Evolutionary conservation across 1,284 basidiomycete genomes (phyloP).

Genomic region (Xerocomus nothofagi): DNA sequence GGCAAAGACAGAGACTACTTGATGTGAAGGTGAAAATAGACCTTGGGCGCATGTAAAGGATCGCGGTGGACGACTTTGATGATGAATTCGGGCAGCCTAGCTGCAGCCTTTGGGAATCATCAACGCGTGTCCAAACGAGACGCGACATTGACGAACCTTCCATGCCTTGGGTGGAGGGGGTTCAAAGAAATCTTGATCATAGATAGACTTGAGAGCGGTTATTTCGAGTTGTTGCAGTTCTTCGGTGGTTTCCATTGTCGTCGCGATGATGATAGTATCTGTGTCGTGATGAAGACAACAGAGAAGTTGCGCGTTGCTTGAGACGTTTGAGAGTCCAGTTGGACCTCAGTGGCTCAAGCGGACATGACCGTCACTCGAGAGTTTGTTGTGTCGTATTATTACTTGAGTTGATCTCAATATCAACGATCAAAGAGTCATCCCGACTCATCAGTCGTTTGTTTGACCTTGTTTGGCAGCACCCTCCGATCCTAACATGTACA

Average conservation of each 20-base stretch:
- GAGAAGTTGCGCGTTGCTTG: conserved; percentile 32
- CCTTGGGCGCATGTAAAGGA: conserved; percentile 49
- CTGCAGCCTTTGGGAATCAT: conserved; percentile 52
- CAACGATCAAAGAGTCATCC: background rate
- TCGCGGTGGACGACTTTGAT: conserved; percentile 68
- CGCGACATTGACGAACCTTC: conserved; percentile 54
- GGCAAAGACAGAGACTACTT: conserved; percentile 48
- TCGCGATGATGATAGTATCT: background rate
- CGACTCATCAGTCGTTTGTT: conserved; percentile 23
- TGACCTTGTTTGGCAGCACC: conserved; percentile 21
- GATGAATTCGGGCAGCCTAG: conserved; percentile 68
- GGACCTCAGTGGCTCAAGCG: conserved; percentile 75
- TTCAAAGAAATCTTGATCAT: conserved; percentile 70
- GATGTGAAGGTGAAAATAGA: conserved; percentile 64
- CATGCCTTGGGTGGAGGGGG: conserved; percentile 74
- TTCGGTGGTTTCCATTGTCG: conserved; percentile 64
- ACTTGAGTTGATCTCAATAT: conserved; percentile 12
- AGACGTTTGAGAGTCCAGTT: conserved; percentile 57
- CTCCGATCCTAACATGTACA: conserved; percentile 22
- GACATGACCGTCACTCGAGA: conserved; percentile 45
- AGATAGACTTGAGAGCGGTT: conserved; percentile 74
- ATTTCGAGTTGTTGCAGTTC: conserved; percentile 75
- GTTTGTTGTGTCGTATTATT: conserved; percentile 5
- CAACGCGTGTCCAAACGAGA: conserved; percentile 13
- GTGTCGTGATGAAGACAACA: conserved; percentile 17